Evolutionary conservation across 73 alveolate species (phyloP), one percentile per base, ranked within the genome.

Genomic region (Stentor coeruleus): DNA sequence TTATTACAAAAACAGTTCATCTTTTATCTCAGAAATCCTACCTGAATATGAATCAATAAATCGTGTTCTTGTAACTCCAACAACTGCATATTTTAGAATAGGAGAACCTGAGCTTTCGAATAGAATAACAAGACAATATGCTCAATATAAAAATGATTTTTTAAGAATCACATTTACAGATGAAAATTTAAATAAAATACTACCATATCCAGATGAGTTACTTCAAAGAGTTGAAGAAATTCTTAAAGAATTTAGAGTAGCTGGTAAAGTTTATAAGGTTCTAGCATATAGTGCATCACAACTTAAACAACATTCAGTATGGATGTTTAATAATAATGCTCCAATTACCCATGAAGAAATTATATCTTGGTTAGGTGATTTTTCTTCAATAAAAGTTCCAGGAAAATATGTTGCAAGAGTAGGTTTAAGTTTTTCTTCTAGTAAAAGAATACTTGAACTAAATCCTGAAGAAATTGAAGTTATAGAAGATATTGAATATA

Each of bases 341-440:
- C 83, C 85, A 30, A 75, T 90, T 37, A 76, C 82, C 58, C 88
- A 86, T 30, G 87, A 74, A 39, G 59, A 77, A 58, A 88, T 92
- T 42, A 66, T 75, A 57, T 83, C 85, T 55, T 86, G 84, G 80
- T 82, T 94, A 76, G 98, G 98, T 35, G 91, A 93, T 59, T 94
- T 94, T 81, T 85, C 90, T 26, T 74, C 59, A 3, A 92, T 92
- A 28, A 85, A 84, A 39, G 76, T 79, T 49, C 88, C 88, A 39
- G 96, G 91, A 81, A 94, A 94, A 81, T 90, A 94, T 87, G 93
- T 93, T 35, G 97, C 98, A 30, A 87, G 98, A 72, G 59, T 93
- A 35, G 98, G 98, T 11, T 93, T 91, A 83, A 82, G 96, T 58
- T 93, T 95, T 59, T 87, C 95, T 38, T 82, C 98, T 3, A 90